A percentile compares a stretch with the other conserved stretches of the same genome.
Conservation (phyloP, 192 early-diverging fungal genomes). For the Gaertneriomyces semiglobifer region DNA sequence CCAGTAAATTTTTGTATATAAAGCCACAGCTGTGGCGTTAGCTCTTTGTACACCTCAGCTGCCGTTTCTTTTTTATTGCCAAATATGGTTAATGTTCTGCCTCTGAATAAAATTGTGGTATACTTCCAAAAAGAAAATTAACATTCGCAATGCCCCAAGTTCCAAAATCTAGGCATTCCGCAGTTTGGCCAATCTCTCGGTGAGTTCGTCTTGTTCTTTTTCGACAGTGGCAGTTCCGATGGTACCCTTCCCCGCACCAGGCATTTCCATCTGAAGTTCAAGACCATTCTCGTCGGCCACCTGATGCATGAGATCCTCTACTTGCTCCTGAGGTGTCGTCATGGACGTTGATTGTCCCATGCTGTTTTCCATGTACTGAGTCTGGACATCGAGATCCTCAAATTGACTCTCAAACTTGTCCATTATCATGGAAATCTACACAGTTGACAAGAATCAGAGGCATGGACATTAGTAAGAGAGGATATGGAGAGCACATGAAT, state of each 20-base stretch:
- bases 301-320: conserved; percentile 91
- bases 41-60: too few species aligned
- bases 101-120: too few species aligned
- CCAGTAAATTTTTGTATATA: too few species aligned
- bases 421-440: conserved; percentile 93
- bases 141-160: too few species aligned
- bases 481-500: too few species aligned
- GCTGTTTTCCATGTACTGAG: conserved; percentile 91
- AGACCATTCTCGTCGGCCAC: conserved; percentile 96
- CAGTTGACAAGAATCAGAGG: not conserved
- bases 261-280: conserved; percentile 75
- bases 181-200: conserved; percentile 60
- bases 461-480: not conserved
- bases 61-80: too few species aligned
- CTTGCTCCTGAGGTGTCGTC: conserved; percentile 85
- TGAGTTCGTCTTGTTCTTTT: conserved; percentile 59
- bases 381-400: conserved; percentile 96
- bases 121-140: too few species aligned
- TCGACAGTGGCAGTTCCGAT: conserved; percentile 41
- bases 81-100: too few species aligned
- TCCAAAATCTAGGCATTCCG: conserved; percentile 48
- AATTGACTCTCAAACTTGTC: conserved; percentile 96
- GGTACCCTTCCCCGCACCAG: conserved; percentile 37
- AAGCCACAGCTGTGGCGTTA: too few species aligned
- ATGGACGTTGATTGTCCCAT: conserved; percentile 85